A percentile compares a stretch with the other conserved stretches of the same genome.
Evolutionary conservation across 768 basidiomycete species (phyloP).

Genomic region (Lactarius tabidus): DNA sequence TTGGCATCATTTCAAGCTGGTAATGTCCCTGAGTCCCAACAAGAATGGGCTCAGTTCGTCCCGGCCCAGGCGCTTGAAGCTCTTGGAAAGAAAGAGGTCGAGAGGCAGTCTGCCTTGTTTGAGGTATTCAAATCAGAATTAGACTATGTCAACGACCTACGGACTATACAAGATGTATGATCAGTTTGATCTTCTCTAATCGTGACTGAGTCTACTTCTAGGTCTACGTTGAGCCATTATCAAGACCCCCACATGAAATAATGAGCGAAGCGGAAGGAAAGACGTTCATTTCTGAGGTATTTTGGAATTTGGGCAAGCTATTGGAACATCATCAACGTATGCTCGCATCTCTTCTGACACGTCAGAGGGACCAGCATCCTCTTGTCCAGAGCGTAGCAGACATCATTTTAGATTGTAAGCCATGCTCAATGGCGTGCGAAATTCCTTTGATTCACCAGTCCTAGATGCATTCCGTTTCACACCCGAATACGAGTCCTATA

Average conservation of each 20-base stretch:
- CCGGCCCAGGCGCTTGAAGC: constrained; percentile 65
- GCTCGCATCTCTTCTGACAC: constrained; percentile 65
- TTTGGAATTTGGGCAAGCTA: constrained; percentile 76
- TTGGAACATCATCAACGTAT: constrained; percentile 62
- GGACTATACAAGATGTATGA: constrained; percentile 60
- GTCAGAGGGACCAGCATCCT: constrained; percentile 84
- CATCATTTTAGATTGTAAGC: constrained; percentile 74
- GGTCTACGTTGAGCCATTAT: constrained; percentile 72
- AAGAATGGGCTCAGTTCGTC: constrained; percentile 82
- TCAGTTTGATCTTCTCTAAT: neutral
- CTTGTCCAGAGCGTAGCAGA: constrained; percentile 80
- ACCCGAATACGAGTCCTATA: constrained; percentile 70
- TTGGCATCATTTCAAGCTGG: constrained; percentile 66
- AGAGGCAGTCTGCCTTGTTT: constrained; percentile 82
- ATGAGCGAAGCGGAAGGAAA: constrained; percentile 51
- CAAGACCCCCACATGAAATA: constrained; percentile 58
- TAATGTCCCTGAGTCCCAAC: constrained; percentile 58
- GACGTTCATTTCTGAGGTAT: constrained; percentile 76
- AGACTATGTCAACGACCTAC: constrained; percentile 81
- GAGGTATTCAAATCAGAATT: constrained; percentile 88
- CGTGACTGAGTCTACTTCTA: constrained; percentile 29
- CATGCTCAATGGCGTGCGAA: neutral
- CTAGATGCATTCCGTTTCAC: constrained; percentile 46
- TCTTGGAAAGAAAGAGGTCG: constrained; percentile 72
- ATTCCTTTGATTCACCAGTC: constrained; percentile 4